These are phyloP conservation scores for Musa beccarii DNA, from an alignment of 176 grass and related monocot genomes.

Conservation along the genomic window DNA sequence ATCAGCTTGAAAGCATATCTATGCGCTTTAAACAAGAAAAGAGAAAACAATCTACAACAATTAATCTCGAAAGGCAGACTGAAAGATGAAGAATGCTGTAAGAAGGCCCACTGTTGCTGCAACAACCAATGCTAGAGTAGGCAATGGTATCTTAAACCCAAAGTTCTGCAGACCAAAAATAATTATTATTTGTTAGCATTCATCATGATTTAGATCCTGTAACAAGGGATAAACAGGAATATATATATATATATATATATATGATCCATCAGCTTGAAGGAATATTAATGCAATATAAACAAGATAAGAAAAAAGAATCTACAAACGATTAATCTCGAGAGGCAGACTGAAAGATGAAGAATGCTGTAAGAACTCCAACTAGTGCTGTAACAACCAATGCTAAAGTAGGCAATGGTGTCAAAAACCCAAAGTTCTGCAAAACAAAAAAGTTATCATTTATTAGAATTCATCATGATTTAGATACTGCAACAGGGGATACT, in stretches of 20 bases:
- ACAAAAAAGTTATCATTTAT: slow-evolving; percentile 1
- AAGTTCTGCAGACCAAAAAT: slow-evolving; percentile 50
- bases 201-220: neutral
- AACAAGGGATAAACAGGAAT: neutral
- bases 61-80: slow-evolving; percentile 45
- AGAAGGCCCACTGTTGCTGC: slow-evolving; percentile 65
- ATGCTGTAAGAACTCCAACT: slow-evolving; percentile 55
- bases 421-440: slow-evolving; percentile 65
- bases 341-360: slow-evolving; percentile 67
- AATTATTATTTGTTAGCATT: neutral
- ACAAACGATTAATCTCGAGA: slow-evolving; percentile 30
- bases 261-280: too few species aligned
- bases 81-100: slow-evolving; percentile 57
- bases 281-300: neutral
- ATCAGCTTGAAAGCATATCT: too few species aligned
- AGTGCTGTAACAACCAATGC: slow-evolving; percentile 59
- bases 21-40: neutral
- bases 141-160: slow-evolving; percentile 46
- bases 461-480: too few species aligned
- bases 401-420: slow-evolving; percentile 41
- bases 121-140: slow-evolving; percentile 44
- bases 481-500: neutral
- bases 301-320: neutral
- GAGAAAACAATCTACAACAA: neutral
- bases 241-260: too few species aligned